A percentile compares a stretch with the other conserved stretches of the same genome.
These are phyloP conservation scores for Boletus rubropictus DNA, from an alignment of 768 basidiomycete species.

Conservation along the genomic window DNA sequence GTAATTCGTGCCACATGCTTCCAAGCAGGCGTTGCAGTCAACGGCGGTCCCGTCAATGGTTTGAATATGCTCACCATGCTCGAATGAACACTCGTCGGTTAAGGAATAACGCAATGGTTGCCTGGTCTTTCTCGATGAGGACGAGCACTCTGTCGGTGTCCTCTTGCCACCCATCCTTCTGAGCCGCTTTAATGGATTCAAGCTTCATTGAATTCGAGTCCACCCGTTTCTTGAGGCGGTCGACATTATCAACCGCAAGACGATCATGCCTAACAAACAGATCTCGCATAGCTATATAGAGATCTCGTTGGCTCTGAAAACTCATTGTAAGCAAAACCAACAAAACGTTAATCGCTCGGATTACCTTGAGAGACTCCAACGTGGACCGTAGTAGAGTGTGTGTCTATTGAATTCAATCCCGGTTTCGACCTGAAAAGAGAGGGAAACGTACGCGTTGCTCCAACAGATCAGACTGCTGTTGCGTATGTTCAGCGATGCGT, in stretches of 20 bases:
- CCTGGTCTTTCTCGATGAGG: constrained; percentile 81
- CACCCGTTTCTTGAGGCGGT: constrained; percentile 80
- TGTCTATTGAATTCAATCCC: constrained; percentile 40
- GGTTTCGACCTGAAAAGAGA: neutral
- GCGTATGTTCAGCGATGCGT: constrained; percentile 60
- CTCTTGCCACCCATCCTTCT: constrained; percentile 81
- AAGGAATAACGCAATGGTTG: constrained; percentile 66
- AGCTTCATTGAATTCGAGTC: constrained; percentile 72
- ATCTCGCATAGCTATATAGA: constrained; percentile 84
- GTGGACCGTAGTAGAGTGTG: constrained; percentile 59
- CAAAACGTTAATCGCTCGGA: neutral
- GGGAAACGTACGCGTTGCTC: constrained; percentile 58
- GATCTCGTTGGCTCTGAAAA: constrained; percentile 66
- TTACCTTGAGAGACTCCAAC: constrained; percentile 72
- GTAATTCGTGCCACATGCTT: constrained; percentile 95
- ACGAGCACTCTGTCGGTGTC: constrained; percentile 73
- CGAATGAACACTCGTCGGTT: constrained; percentile 82
- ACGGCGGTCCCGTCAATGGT: neutral
- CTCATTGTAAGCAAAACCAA: constrained; percentile 10
- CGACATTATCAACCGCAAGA: constrained; percentile 84
- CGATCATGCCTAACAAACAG: constrained; percentile 83
- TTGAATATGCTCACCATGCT: constrained; percentile 54
- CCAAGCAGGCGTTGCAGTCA: constrained; percentile 5
- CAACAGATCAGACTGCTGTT: constrained; percentile 66
- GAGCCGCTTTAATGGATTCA: constrained; percentile 60